phyloP scores from a whole-genome alignment of 768 basidiomycete genomes.

The Paxillus ammoniavirescens region DNA sequence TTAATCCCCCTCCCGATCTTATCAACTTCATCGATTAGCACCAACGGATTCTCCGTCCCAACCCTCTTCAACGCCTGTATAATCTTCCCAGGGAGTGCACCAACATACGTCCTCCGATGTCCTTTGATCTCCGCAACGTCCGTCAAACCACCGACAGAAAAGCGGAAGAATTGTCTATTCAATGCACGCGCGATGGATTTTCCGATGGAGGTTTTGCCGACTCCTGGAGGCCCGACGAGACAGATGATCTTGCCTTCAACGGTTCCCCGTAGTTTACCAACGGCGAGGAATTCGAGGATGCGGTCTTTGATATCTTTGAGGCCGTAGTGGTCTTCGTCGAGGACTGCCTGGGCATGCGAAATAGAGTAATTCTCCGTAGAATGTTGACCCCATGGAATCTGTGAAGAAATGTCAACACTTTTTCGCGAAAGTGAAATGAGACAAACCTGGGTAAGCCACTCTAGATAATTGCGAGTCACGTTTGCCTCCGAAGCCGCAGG shows the following conservation, averaged over 20 bases:
- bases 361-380: constrained; percentile 93
- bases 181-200: constrained; percentile 93
- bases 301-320: constrained; percentile 89
- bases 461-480: constrained; percentile 91
- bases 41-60: constrained; percentile 90
- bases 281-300: constrained; percentile 94
- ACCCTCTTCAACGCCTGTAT: constrained; percentile 93
- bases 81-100: constrained; percentile 91
- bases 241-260: constrained; percentile 98
- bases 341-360: constrained; percentile 71
- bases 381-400: constrained; percentile 97
- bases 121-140: constrained; percentile 99
- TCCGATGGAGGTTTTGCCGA: constrained; percentile 96
- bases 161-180: constrained; percentile 90
- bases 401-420: constrained; percentile 7
- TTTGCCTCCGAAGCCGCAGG: constrained; percentile 91
- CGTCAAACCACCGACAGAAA: constrained; percentile 93
- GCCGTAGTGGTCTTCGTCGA: constrained; percentile 96
- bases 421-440: neutral
- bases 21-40: constrained; percentile 94
- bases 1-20: constrained; percentile 92
- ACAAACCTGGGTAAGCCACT: constrained; percentile 82
- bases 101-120: constrained; percentile 95
- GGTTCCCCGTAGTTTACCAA: constrained; percentile 90
- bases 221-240: constrained; percentile 94